Percentiles rank a stretch among this genome's conserved stretches.
Conservation (phyloP, 2,329 filamentous ascomycete genomes). For the Colletotrichum orbiculare region DNA sequence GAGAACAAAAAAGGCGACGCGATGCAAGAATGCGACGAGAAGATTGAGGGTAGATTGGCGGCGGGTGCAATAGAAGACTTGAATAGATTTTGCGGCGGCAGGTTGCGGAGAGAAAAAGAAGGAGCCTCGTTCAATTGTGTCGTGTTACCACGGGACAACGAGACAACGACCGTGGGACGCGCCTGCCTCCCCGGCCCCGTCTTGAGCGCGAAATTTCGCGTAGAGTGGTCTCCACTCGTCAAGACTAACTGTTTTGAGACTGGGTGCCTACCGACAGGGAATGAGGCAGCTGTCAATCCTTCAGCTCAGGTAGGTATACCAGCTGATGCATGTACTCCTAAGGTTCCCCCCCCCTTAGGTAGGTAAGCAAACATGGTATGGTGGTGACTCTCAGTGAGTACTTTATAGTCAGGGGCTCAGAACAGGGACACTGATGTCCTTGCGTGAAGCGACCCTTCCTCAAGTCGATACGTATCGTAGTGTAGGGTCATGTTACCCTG, state of each 20-base stretch:
- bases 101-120: constrained; percentile 30
- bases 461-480: no score
- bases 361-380: no score
- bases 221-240: constrained; percentile 32
- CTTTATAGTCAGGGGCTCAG: no score
- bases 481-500: no score
- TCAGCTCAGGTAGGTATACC: no score
- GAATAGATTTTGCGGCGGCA: constrained; percentile 13
- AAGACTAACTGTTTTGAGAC: background rate
- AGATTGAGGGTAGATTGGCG: constrained; percentile 11
- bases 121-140: constrained; percentile 20
- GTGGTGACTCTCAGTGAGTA: no score
- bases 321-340: no score
- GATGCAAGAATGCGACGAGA: constrained; percentile 8
- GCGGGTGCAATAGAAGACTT: constrained; percentile 18
- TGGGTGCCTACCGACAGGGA: no score
- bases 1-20: background rate
- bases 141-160: constrained; percentile 30
- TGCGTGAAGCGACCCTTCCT: no score
- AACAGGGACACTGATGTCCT: no score
- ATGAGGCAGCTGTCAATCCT: no score
- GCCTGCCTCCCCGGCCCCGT: constrained; percentile 28
- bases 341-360: no score
- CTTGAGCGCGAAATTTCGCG: constrained; percentile 38
- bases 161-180: constrained; percentile 30